Evolutionary conservation across 2,329 filamentous ascomycete genomes (phyloP).

Genomic region (Plectosphaerella cucumerina): DNA sequence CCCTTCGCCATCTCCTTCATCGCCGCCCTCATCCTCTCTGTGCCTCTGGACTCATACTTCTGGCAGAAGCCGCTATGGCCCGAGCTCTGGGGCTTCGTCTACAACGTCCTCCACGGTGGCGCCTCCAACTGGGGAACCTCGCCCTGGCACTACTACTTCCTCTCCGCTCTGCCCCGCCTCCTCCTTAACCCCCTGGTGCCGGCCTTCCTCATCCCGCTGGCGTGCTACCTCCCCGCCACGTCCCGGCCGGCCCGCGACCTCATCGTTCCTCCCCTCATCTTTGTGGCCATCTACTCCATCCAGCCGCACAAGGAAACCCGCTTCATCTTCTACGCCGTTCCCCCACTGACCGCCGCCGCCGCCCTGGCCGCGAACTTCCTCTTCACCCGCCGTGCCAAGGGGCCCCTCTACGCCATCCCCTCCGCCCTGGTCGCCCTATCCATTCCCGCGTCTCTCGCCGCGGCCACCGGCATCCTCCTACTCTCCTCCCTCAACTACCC

Average conservation of each 20-base stretch:
- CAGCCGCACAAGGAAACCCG: constrained; percentile 96
- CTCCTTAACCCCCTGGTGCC: constrained; percentile 73
- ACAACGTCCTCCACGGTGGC: constrained; percentile 81
- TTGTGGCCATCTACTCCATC: constrained; percentile 75
- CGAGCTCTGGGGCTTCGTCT: constrained; percentile 83
- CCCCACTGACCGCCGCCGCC: constrained; percentile 72
- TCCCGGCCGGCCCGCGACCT: constrained; percentile 40
- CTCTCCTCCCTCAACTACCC: constrained; percentile 91
- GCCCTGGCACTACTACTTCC: constrained; percentile 83
- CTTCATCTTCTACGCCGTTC: constrained; percentile 87
- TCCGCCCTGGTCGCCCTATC: constrained; percentile 55
- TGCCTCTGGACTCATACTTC: constrained; percentile 85
- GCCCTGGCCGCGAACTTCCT: constrained; percentile 70
- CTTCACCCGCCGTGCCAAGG: constrained; percentile 62
- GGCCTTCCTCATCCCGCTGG: constrained; percentile 48
- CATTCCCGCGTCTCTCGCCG: constrained; percentile 52
- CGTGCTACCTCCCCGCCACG: constrained; percentile 44
- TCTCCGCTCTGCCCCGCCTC: constrained; percentile 74
- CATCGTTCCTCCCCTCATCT: constrained; percentile 64
- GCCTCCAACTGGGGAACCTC: constrained; percentile 85
- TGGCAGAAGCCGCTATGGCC: constrained; percentile 90
- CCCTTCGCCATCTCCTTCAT: constrained; percentile 62
- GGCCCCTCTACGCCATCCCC: constrained; percentile 34
- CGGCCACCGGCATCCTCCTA: constrained; percentile 65
- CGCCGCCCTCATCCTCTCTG: constrained; percentile 64